Percentiles rank a stretch among this genome's conserved stretches.
Evolutionary conservation across 192 early-diverging fungal genomes (phyloP).

Genomic region (Bifiguratus adelaidae): DNA sequence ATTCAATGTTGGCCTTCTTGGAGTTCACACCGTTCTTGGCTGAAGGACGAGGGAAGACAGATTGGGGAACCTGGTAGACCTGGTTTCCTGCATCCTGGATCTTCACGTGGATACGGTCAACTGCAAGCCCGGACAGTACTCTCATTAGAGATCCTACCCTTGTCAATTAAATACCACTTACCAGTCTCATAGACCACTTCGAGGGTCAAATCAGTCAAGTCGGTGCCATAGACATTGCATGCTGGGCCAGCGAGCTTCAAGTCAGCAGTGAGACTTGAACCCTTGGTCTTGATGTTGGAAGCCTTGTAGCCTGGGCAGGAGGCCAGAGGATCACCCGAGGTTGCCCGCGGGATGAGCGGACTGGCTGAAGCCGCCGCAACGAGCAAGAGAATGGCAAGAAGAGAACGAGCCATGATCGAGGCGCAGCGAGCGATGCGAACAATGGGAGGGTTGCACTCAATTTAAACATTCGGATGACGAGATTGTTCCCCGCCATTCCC

Average conservation of each 20-base stretch:
- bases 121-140: neutral
- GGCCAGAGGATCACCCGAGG: neutral
- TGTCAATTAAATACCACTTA: neutral
- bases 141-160: neutral
- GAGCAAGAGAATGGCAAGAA: neutral
- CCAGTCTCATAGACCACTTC: conserved; percentile 5
- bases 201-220: conserved; percentile 1
- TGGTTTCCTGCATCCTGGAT: conserved; percentile 13
- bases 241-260: conserved; percentile 3
- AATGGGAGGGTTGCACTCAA: too few species aligned
- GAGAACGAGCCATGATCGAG: conserved; percentile 1
- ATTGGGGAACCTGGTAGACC: conserved; percentile 3
- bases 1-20: neutral
- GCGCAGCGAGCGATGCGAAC: too few species aligned
- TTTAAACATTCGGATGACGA: too few species aligned
- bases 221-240: conserved; percentile 3
- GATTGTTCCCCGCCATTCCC: too few species aligned
- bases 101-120: conserved; percentile 31
- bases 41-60: neutral
- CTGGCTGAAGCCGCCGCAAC: neutral
- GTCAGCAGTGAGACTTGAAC: neutral
- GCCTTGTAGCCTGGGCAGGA: conserved; percentile 3
- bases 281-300: neutral
- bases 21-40: neutral
- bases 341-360: neutral